These are phyloP conservation scores for Globisporangium sylvaticum DNA, from an alignment of 352 stramenopile genomes.

Conservation along the genomic window DNA sequence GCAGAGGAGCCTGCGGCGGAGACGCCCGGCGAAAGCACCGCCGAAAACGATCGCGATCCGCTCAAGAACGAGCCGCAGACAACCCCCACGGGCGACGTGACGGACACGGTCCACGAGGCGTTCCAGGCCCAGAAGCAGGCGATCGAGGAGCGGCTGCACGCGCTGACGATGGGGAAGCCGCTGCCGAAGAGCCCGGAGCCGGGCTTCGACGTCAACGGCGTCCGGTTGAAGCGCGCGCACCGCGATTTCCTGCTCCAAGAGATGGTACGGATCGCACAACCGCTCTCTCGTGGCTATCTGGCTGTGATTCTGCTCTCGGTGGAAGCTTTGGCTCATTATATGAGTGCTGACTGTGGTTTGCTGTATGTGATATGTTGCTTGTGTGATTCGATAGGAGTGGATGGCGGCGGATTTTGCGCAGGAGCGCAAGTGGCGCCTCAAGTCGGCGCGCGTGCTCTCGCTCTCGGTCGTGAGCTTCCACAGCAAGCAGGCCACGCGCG, in stretches of 20 bases:
- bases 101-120: constrained; percentile 22
- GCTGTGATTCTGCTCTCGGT: background rate
- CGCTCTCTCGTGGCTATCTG: background rate
- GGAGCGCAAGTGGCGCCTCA: constrained; percentile 85
- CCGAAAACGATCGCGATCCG: constrained; percentile 13
- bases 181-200: constrained; percentile 30
- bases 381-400: constrained; percentile 56
- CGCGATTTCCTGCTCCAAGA: constrained; percentile 80
- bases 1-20: constrained; percentile 14
- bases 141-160: constrained; percentile 35
- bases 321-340: background rate
- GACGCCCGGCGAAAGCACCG: constrained; percentile 19
- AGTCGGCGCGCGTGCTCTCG: constrained; percentile 67
- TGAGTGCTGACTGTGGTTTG: background rate
- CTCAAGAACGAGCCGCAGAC: constrained; percentile 19
- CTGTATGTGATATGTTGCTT: background rate
- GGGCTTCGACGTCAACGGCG: constrained; percentile 34
- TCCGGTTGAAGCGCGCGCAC: constrained; percentile 39
- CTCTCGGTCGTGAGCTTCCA: constrained; percentile 59
- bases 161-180: constrained; percentile 47
- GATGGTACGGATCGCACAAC: constrained; percentile 34
- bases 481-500: constrained; percentile 36
- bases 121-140: constrained; percentile 37
- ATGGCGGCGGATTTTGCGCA: constrained; percentile 92
- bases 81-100: background rate